Evolutionary conservation across 2,329 filamentous ascomycete genomes (phyloP).

Genomic region (Teratosphaeria pseudoeucalypti): DNA sequence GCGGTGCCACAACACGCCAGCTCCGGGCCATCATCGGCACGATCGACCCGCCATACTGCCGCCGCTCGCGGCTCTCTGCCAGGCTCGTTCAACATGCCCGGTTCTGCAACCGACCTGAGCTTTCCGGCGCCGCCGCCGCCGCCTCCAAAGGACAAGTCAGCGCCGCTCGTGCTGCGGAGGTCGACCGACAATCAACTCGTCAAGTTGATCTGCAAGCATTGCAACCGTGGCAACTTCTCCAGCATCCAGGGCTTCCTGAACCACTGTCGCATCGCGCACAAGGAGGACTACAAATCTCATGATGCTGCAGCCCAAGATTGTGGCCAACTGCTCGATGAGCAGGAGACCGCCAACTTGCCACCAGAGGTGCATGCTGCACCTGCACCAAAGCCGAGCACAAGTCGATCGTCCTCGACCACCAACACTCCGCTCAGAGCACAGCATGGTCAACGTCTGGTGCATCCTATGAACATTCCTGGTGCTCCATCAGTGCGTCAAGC

Average conservation of each 20-base stretch:
- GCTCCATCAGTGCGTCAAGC: not conserved
- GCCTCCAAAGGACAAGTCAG: constrained; percentile 55
- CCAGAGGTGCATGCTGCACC: constrained; percentile 15
- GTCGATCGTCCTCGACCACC: constrained; percentile 7
- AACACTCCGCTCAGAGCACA: constrained; percentile 10
- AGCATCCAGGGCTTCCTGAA: constrained; percentile 99
- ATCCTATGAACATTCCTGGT: constrained; percentile 20
- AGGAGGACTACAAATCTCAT: constrained; percentile 87
- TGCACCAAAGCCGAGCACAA: constrained; percentile 6
- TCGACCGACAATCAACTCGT: constrained; percentile 73
- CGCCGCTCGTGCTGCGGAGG: constrained; percentile 75
- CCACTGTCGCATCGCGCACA: constrained; percentile 92
- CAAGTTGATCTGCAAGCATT: constrained; percentile 79
- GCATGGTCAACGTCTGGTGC: constrained; percentile 13
- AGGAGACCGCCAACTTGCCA: constrained; percentile 37
- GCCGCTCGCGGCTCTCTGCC: constrained; percentile 39
- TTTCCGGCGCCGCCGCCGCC: constrained; percentile 63
- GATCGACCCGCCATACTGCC: constrained; percentile 68
- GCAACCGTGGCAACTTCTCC: constrained; percentile 80
- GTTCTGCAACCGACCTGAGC: constrained; percentile 45
- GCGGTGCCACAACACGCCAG: constrained; percentile 25
- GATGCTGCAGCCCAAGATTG: constrained; percentile 85
- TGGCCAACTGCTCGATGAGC: constrained; percentile 68
- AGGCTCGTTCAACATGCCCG: constrained; percentile 46
- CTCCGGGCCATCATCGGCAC: constrained; percentile 46